phyloP scores from a whole-genome alignment of 768 basidiomycete species.

The Naganishia antarctica region DNA sequence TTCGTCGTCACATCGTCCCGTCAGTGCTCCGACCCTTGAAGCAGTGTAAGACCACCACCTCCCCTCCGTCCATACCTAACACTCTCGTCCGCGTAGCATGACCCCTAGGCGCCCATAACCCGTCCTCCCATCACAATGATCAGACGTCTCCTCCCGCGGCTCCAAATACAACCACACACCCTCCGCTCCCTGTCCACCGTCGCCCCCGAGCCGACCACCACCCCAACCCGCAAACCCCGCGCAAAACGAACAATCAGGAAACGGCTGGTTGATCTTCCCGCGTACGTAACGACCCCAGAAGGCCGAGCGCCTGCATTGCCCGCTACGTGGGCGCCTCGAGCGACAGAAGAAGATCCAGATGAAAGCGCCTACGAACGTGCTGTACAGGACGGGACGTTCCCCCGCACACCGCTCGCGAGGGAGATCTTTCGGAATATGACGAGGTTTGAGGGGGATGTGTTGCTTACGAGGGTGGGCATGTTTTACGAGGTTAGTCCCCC shows the following conservation, averaged over 20 bases:
- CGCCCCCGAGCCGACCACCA: neutral
- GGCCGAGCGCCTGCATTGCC: neutral
- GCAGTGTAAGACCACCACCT: neutral
- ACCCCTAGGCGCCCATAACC: neutral
- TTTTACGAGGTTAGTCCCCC: constrained; percentile 75
- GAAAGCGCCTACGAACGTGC: constrained; percentile 6
- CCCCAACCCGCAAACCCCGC: neutral
- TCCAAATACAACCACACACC: too few species aligned
- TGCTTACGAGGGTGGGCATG: constrained; percentile 86
- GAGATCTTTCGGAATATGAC: constrained; percentile 68
- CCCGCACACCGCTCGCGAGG: constrained; percentile 58
- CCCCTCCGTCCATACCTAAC: neutral
- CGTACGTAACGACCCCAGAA: neutral
- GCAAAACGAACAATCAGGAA: neutral
- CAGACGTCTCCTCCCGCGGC: neutral
- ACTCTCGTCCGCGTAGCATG: neutral
- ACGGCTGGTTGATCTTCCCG: neutral
- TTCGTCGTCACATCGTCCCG: too few species aligned
- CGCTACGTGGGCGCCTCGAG: neutral
- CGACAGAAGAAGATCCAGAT: neutral
- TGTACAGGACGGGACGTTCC: constrained; percentile 29
- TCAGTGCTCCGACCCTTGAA: too few species aligned
- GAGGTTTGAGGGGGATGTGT: constrained; percentile 77
- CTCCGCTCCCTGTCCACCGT: too few species aligned
- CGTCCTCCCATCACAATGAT: neutral